phyloP scores from a whole-genome alignment of 345 rosid species.

The Mangifera indica region DNA sequence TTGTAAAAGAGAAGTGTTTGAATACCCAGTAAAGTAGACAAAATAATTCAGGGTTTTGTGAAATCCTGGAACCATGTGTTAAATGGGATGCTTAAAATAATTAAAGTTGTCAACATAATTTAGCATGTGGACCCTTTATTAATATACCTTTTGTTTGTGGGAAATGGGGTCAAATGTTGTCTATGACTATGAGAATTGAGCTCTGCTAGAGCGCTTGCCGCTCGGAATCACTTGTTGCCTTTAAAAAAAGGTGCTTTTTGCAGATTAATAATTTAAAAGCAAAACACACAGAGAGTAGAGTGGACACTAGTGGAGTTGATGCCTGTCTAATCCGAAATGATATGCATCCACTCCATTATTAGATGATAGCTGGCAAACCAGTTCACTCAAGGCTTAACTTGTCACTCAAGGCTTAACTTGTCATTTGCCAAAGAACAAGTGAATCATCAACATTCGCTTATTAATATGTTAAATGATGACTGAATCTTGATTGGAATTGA shows the following conservation, averaged over 20 bases:
- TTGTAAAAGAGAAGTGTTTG: not conserved
- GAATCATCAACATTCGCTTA: not conserved
- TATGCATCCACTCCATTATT: slow-evolving; percentile 8
- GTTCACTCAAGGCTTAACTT: not conserved
- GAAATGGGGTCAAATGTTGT: not conserved
- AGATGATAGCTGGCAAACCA: slow-evolving; percentile 5
- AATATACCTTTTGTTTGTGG: not conserved
- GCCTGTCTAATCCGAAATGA: slow-evolving; percentile 14
- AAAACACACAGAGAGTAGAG: slow-evolving; percentile 1
- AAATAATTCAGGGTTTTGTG: not conserved
- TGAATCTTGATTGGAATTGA: not conserved
- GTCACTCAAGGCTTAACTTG: too few relatives aligned
- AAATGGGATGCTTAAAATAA: not conserved
- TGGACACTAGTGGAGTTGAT: not conserved
- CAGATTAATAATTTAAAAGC: slow-evolving; percentile 9
- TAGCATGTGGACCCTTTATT: slow-evolving; percentile 9
- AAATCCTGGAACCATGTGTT: not conserved
- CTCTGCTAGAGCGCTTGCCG: not conserved
- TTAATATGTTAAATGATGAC: not conserved
- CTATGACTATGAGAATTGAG: not conserved
- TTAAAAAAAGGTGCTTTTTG: not conserved
- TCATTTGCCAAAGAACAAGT: slow-evolving; percentile 8
- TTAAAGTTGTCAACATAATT: not conserved
- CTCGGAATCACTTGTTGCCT: not conserved
- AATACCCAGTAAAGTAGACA: not conserved